Conservation (phyloP, 176 grass and related monocot species). For the Olyra latifolia region DNA sequence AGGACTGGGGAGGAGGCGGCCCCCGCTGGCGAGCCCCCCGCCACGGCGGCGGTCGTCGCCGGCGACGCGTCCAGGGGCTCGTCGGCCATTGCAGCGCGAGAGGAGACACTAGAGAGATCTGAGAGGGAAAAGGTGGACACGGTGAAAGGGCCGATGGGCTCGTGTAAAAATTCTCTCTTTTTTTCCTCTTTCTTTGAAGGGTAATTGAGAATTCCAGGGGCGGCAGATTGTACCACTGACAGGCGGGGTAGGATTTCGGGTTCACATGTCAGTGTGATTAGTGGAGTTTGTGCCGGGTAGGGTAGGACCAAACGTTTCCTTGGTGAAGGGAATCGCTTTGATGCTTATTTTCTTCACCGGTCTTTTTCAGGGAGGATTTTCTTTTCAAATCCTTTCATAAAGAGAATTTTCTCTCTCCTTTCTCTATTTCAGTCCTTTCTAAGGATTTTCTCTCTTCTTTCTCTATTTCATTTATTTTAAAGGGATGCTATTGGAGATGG, state of each 20-base stretch:
- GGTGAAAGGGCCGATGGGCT: conserved; percentile 2
- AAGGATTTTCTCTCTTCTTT: too few species aligned
- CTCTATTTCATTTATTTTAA: too few species aligned
- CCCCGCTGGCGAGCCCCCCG: conserved; percentile 3
- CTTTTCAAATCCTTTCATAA: too few species aligned
- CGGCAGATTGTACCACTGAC: background rate
- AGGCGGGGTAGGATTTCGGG: background rate
- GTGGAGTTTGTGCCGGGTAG: background rate
- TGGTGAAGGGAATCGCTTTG: too few species aligned
- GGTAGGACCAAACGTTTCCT: too few species aligned
- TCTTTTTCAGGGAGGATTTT: too few species aligned
- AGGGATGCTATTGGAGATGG: too few species aligned
- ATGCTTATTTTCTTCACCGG: too few species aligned
- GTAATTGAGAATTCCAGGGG: background rate
- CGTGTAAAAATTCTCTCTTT: background rate
- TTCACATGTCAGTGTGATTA: background rate
- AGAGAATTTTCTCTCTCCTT: too few species aligned
- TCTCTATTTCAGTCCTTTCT: too few species aligned
- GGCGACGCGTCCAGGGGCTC: conserved; percentile 20
- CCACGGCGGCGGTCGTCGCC: conserved; percentile 10
- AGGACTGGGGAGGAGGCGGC: conserved; percentile 30
- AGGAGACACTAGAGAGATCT: conserved; percentile 28
- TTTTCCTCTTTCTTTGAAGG: background rate
- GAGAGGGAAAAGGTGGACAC: conserved; percentile 19
- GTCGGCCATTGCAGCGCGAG: conserved; percentile 37